Evolutionary conservation across 164 flowering plant species (phyloP), one percentile per base, ranked within the genome.

Genomic region (Vitis labrusca): DNA sequence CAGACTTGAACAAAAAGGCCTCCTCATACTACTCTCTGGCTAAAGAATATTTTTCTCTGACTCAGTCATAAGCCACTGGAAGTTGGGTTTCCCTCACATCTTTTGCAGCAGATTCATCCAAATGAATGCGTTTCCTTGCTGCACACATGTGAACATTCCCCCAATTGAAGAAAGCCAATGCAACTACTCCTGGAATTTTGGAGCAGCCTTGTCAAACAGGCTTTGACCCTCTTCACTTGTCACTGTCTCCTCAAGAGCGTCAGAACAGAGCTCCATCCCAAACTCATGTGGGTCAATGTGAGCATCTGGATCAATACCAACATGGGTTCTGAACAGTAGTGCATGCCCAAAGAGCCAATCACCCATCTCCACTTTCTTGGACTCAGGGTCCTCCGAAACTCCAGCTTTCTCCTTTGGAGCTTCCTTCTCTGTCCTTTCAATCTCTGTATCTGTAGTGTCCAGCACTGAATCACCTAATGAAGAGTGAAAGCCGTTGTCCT

Each of bases 131-230:
- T 74, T 95, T 95, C 74, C 99, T 84, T 16, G 99, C n/a, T n/a
- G 98, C 96, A 76, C 98, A 93, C 98, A 93, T 93, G 54, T 93
- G 92, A 63, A 95, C 99, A 86, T 93, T 95, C 49, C 99, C 98
- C 99, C 97, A 93, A 63, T 95, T 95, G 78, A 93, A 95, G 78
- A 88, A 91, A 30, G 98, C 98, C 71, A 91, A 74, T 10, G 98
- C 98, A 57, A 91, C 98, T 16, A 95, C 79, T 95, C 99, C 76
- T 93, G 99, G 75, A 95, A 95, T 71, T 93, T 95, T 16, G 81
- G 71, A 32, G 98, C 99, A 71, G 98, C 98, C 19, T 17, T 1
- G 19, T 1, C 1, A 17, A 17, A 17, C 19, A 1, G 1, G 1
- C 19, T 17, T 17, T 95, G 99, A 50, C 98, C 98, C 60, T 92